Conservation (phyloP, 2,329 filamentous ascomycete species). For the Trichoderma atrobrunneum region DNA sequence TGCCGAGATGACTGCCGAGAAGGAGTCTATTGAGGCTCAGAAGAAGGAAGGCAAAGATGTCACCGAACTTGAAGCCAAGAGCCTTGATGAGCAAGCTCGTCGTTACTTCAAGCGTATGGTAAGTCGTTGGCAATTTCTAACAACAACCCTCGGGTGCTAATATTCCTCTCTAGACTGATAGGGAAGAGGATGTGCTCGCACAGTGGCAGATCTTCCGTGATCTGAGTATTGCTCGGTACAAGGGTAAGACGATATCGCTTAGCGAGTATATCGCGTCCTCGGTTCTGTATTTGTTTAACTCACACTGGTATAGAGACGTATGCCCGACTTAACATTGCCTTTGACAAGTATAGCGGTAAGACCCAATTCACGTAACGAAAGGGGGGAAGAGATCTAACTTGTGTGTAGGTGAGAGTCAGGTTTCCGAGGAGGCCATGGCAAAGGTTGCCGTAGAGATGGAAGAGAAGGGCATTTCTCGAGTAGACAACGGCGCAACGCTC, state of each 20-base stretch:
- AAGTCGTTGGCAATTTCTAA: background rate
- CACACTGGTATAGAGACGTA: conserved; percentile 51
- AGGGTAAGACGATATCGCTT: conserved; percentile 28
- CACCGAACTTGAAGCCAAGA: conserved; percentile 48
- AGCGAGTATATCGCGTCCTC: background rate
- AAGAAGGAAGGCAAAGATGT: conserved; percentile 53
- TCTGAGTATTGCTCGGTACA: conserved; percentile 64
- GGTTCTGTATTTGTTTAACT: background rate
- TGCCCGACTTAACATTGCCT: conserved; percentile 66
- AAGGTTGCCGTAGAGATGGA: conserved; percentile 59
- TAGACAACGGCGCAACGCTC: conserved; percentile 69
- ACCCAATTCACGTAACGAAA: background rate
- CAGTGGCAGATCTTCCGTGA: conserved; percentile 66
- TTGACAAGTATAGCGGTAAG: conserved; percentile 58
- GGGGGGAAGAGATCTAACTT: background rate
- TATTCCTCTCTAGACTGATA: conserved; percentile 46
- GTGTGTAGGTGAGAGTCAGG: conserved; percentile 69
- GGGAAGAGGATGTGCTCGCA: conserved; percentile 57
- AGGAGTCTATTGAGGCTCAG: conserved; percentile 59
- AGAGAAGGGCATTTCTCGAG: conserved; percentile 63
- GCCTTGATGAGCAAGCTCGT: conserved; percentile 71
- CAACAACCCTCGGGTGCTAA: background rate
- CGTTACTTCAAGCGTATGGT: conserved; percentile 67
- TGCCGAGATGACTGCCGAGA: conserved; percentile 62
- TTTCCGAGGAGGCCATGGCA: conserved; percentile 65